Evolutionary conservation across 805 yeast species (phyloP).

Genomic region (Monosporozyma yasuniensis): DNA sequence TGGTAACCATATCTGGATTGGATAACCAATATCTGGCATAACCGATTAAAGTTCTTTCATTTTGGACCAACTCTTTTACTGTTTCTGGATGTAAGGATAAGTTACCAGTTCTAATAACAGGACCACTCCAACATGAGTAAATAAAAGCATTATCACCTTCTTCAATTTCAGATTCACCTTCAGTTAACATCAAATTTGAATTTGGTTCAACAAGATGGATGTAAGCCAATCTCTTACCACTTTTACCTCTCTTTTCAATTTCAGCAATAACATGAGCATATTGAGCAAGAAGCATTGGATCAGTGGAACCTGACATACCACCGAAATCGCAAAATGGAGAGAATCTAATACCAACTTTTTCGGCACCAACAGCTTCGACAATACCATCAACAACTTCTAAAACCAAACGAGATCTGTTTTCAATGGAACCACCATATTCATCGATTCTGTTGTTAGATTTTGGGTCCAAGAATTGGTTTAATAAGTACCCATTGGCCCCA

Average conservation of each 20-base stretch:
- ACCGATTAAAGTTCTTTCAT: constrained; percentile 37
- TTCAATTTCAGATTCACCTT: constrained; percentile 20
- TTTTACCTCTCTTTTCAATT: constrained; percentile 31
- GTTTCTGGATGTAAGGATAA: constrained; percentile 22
- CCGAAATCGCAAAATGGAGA: constrained; percentile 37
- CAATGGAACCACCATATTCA: constrained; percentile 46
- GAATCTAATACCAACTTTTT: constrained; percentile 37
- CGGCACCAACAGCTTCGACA: constrained; percentile 42
- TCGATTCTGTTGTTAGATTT: constrained; percentile 38
- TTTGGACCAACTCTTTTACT: constrained; percentile 25
- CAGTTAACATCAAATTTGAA: constrained; percentile 5
- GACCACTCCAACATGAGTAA: constrained; percentile 38
- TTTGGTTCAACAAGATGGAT: constrained; percentile 38
- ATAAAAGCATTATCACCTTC: constrained; percentile 33
- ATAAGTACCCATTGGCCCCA: constrained; percentile 56
- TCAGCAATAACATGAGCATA: constrained; percentile 35
- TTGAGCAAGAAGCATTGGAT: constrained; percentile 31
- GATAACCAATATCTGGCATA: constrained; percentile 43
- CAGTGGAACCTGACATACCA: constrained; percentile 29
- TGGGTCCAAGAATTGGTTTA: constrained; percentile 45
- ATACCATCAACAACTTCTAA: constrained; percentile 43
- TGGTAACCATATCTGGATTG: constrained; percentile 47
- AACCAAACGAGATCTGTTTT: constrained; percentile 37
- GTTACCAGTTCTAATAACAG: constrained; percentile 35
- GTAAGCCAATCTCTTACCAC: constrained; percentile 33